Conservation (phyloP, 2,329 filamentous ascomycete species). For the Fusarium globosum region DNA sequence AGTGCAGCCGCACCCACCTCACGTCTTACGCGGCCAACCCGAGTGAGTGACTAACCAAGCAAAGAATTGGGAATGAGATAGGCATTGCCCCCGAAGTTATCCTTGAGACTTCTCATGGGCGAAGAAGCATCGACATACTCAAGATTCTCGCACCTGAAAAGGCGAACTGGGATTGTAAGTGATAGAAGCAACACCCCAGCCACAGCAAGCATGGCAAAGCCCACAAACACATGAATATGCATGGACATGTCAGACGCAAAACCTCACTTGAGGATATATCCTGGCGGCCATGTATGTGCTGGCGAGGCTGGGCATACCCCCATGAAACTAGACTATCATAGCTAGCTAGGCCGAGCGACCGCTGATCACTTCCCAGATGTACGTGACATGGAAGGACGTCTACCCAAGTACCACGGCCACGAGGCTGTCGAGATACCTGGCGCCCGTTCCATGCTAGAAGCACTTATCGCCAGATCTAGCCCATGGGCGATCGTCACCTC, state of each 20-base stretch:
- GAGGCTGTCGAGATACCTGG: conserved; percentile 90
- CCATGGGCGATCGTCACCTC: conserved; percentile 92
- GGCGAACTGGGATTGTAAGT: conserved; percentile 93
- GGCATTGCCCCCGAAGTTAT: conserved; percentile 87
- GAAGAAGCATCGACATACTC: conserved; percentile 88
- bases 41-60: not conserved
- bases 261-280: conserved; percentile 7
- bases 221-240: not conserved
- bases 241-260: not conserved
- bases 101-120: conserved; percentile 89
- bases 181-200: not conserved
- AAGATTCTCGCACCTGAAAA: conserved; percentile 82
- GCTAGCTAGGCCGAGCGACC: conserved; percentile 8
- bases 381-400: conserved; percentile 77
- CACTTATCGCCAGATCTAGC: conserved; percentile 69
- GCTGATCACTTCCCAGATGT: conserved; percentile 69
- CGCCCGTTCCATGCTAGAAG: conserved; percentile 74
- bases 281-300: not conserved
- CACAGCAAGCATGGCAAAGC: not conserved
- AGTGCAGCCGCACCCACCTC: conserved; percentile 41
- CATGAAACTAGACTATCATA: not conserved
- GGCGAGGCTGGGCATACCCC: not conserved
- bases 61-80: conserved; percentile 82
- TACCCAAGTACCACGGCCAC: conserved; percentile 80
- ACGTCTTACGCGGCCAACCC: not conserved